These are phyloP conservation scores for Russula abietina DNA, from an alignment of 768 basidiomycete genomes.

Conservation along the genomic window DNA sequence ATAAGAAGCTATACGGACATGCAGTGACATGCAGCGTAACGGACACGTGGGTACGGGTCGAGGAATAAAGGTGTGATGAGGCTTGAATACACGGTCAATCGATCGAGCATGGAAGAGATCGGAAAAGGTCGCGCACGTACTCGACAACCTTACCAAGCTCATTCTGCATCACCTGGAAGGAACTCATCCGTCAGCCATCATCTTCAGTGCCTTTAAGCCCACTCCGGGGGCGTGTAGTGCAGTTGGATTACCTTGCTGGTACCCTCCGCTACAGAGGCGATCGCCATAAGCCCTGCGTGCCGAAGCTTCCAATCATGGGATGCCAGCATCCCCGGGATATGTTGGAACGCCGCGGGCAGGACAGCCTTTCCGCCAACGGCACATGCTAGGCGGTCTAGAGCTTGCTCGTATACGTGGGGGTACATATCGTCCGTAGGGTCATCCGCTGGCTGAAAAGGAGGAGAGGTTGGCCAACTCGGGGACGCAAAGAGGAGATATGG, in stretches of 20 bases:
- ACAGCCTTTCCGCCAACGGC: slow-evolving; percentile 72
- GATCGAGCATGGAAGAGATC: background rate
- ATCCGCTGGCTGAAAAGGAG: slow-evolving; percentile 47
- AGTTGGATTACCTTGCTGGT: slow-evolving; percentile 55
- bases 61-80: slow-evolving; percentile 72
- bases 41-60: slow-evolving; percentile 70
- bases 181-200: background rate
- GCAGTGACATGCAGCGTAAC: slow-evolving; percentile 81
- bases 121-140: slow-evolving; percentile 38
- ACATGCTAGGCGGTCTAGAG: slow-evolving; percentile 74
- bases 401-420: slow-evolving; percentile 75
- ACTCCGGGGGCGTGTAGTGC: background rate
- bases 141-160: slow-evolving; percentile 77
- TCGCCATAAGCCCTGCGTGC: slow-evolving; percentile 83
- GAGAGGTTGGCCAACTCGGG: background rate
- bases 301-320: slow-evolving; percentile 80
- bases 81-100: slow-evolving; percentile 33
- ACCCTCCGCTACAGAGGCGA: slow-evolving; percentile 81
- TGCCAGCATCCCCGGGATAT: slow-evolving; percentile 75
- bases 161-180: slow-evolving; percentile 61
- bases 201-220: background rate
- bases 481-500: background rate
- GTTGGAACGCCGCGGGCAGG: slow-evolving; percentile 74
- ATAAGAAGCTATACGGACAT: slow-evolving; percentile 41
- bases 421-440: slow-evolving; percentile 59